A percentile compares a stretch with the other conserved stretches of the same genome.
These are phyloP conservation scores for Peribolospora kevripleyi DNA, from an alignment of 768 basidiomycete genomes.

Conservation along the genomic window DNA sequence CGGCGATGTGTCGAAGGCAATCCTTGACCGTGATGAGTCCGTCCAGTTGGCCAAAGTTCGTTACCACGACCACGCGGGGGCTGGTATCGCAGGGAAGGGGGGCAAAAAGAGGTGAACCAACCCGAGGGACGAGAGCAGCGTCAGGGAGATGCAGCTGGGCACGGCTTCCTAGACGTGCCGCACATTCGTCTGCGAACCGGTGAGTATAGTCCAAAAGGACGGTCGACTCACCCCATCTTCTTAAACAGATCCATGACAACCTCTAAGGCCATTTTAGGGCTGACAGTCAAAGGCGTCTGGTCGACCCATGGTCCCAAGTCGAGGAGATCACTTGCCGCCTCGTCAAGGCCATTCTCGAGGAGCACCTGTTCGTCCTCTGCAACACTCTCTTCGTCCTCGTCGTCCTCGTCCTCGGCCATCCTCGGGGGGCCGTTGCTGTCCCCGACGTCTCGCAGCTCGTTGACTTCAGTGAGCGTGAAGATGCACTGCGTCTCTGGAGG, in stretches of 20 bases:
- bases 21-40: conserved; percentile 93
- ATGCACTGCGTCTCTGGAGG: conserved; percentile 42
- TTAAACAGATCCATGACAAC: conserved; percentile 96
- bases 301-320: conserved; percentile 69
- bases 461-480: conserved; percentile 40
- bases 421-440: conserved; percentile 28
- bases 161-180: not conserved
- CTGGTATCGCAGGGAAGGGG: conserved; percentile 23
- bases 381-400: conserved; percentile 37
- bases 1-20: conserved; percentile 56
- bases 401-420: conserved; percentile 25
- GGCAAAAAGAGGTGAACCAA: not conserved
- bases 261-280: conserved; percentile 74
- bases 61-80: conserved; percentile 86
- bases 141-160: not conserved
- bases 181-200: not conserved
- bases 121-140: not conserved
- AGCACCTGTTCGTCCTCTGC: conserved; percentile 34
- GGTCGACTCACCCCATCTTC: conserved; percentile 61
- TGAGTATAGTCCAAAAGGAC: not conserved
- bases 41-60: conserved; percentile 51
- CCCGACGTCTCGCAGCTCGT: conserved; percentile 35
- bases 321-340: conserved; percentile 15
- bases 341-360: conserved; percentile 7
- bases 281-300: conserved; percentile 82